These are phyloP conservation scores for Entophlyctis helioformis DNA, from an alignment of 192 early-diverging fungal genomes.

Conservation along the genomic window DNA sequence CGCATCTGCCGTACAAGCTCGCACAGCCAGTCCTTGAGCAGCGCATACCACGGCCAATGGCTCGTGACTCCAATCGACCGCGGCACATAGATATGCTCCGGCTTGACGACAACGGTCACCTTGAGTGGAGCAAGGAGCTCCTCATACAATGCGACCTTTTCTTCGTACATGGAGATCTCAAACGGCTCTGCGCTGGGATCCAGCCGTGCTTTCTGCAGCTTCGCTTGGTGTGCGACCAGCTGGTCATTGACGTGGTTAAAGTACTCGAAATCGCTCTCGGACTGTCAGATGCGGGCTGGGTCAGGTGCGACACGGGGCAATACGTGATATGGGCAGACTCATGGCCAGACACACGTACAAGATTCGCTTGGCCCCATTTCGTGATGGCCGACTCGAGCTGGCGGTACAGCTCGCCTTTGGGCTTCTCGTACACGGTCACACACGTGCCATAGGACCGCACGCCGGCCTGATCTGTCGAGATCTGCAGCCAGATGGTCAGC, in stretches of 20 bases:
- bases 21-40: conserved; percentile 66
- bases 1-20: conserved; percentile 22
- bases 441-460: conserved; percentile 30
- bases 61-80: conserved; percentile 57
- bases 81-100: conserved; percentile 56
- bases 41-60: conserved; percentile 58
- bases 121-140: conserved; percentile 54
- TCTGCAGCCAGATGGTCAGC: conserved; percentile 6
- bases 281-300: background rate
- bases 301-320: background rate
- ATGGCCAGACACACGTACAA: conserved; percentile 12
- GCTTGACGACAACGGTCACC: conserved; percentile 31
- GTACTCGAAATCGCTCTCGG: conserved; percentile 25
- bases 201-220: conserved; percentile 14
- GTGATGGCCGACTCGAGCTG: conserved; percentile 23
- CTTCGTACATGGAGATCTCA: conserved; percentile 26
- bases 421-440: conserved; percentile 25
- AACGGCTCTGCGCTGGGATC: too few species aligned
- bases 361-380: conserved; percentile 11
- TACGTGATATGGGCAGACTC: background rate
- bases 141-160: conserved; percentile 51
- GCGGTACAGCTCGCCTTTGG: conserved; percentile 10
- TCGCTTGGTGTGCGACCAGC: conserved; percentile 27
- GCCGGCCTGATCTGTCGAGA: conserved; percentile 28
- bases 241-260: conserved; percentile 31